phyloP scores from a whole-genome alignment of 1,284 basidiomycete species.

The Gymnopus androsaceus region DNA sequence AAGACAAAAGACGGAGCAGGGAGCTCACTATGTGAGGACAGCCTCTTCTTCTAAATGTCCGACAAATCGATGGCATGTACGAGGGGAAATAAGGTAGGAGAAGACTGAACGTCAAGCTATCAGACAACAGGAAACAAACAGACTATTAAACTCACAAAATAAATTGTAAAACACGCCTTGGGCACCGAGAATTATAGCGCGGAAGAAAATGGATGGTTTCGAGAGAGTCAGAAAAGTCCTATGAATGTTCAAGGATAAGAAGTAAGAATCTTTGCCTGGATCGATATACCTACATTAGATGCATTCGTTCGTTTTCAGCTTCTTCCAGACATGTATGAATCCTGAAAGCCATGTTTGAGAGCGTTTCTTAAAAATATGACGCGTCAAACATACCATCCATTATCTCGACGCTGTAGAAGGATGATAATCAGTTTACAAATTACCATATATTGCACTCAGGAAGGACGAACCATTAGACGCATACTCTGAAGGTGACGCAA shows the following conservation, averaged over 20 bases:
- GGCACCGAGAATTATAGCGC: conserved; percentile 79
- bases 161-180: conserved; percentile 92
- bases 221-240: conserved; percentile 90
- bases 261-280: conserved; percentile 15
- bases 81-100: conserved; percentile 82
- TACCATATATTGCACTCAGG: neutral
- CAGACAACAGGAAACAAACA: conserved; percentile 12
- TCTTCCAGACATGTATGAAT: conserved; percentile 85
- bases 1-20: conserved; percentile 15
- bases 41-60: conserved; percentile 93
- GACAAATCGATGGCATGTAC: conserved; percentile 90
- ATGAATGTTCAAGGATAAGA: conserved; percentile 17
- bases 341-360: conserved; percentile 46
- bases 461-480: conserved; percentile 67
- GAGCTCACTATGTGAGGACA: conserved; percentile 83
- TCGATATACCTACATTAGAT: conserved; percentile 66
- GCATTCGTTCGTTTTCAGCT: conserved; percentile 96
- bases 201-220: conserved; percentile 78
- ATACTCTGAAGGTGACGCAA: conserved; percentile 83
- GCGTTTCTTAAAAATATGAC: neutral
- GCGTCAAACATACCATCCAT: conserved; percentile 62
- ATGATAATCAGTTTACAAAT: neutral
- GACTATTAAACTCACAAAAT: conserved; percentile 65
- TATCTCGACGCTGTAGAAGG: conserved; percentile 75
- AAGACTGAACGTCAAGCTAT: conserved; percentile 53